Base-by-base conservation (phyloP, 2,329 filamentous ascomycete species). In the Aspergillus sp. region DNA sequence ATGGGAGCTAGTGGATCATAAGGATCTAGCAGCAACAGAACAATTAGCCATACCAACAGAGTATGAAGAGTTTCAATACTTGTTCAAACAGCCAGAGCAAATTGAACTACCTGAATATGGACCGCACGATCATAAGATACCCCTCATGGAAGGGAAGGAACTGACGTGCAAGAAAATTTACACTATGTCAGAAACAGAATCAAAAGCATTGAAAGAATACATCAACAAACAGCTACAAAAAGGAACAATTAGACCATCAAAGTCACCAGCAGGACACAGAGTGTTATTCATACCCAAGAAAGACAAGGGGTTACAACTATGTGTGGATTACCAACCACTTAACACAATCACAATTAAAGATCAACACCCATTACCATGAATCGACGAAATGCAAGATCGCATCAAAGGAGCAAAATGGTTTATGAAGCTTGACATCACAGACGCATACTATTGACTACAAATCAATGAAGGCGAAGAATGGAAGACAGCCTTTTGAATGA, bases 261-360 rank as follows among this genome's bases (percentile, higher is more conserved):
- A 26, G 7, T 40, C 38, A 40, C 27, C 27, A 40, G 38, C 38
- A 40, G 38, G 38, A 28, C 38, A 40, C 10, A 4, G 38, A 26
- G 38, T 40, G 4, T 19, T 40, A 40, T 40, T 40, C 28, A 10
- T 40, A 4, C 38, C 38, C 5, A 40, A 40, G 4, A 40, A 40
- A n/a, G 38, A 40, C 28, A 10, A 19, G 7, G n/a, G 38, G 1
- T 7, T 40, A 40, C 28, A 19, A 40, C 12, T 40, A 27, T 40
- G 27, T 7, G 12, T 28, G 2, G 47, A 65, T 41, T 65, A 64
- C 38, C 26, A 43, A 4, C 47, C 26, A 0, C 45, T 65, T 7
- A 66, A 65, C 43, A 12, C 12, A 0, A 51, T 64, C 10, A 62
- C 52, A 1, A 44, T 43, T 6, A 61, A 62, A 42, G 51, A 65